phyloP scores from a whole-genome alignment of 108 stramenopile species.

The Skeletonema menzelii region DNA sequence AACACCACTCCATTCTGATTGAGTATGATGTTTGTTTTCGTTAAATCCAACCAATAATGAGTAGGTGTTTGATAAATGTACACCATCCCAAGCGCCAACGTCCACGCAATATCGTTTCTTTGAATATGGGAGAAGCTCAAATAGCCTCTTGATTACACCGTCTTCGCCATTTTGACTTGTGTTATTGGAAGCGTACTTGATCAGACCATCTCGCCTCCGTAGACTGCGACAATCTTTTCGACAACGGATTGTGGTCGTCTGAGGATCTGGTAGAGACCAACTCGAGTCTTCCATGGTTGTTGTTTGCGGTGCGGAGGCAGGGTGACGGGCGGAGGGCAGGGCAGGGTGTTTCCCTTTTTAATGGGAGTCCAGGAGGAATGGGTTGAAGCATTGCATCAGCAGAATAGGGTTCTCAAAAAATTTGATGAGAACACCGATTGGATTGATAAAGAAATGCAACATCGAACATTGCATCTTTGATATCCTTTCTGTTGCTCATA shows the following conservation, averaged over 20 bases:
- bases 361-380: too few relatives aligned
- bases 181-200: slow-evolving; percentile 53
- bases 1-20: slow-evolving; percentile 59
- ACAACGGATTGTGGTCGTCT: slow-evolving; percentile 6
- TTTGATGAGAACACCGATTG: background rate
- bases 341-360: too few relatives aligned
- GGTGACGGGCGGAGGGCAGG: too few relatives aligned
- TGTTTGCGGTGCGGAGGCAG: background rate
- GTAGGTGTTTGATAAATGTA: slow-evolving; percentile 77
- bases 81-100: slow-evolving; percentile 88
- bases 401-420: too few relatives aligned
- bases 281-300: background rate
- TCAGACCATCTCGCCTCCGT: slow-evolving; percentile 59
- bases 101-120: slow-evolving; percentile 65
- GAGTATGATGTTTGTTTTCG: background rate
- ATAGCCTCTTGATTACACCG: slow-evolving; percentile 68
- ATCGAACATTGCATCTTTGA: too few relatives aligned
- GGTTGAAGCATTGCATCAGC: too few relatives aligned
- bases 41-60: slow-evolving; percentile 38
- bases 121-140: slow-evolving; percentile 41
- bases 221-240: slow-evolving; percentile 1
- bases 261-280: background rate
- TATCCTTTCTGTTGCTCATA: background rate
- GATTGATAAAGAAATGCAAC: too few relatives aligned
- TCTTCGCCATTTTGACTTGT: slow-evolving; percentile 86